Conservation (phyloP, 2,329 filamentous ascomycete species). For the Hymenoscyphus linearis region DNA sequence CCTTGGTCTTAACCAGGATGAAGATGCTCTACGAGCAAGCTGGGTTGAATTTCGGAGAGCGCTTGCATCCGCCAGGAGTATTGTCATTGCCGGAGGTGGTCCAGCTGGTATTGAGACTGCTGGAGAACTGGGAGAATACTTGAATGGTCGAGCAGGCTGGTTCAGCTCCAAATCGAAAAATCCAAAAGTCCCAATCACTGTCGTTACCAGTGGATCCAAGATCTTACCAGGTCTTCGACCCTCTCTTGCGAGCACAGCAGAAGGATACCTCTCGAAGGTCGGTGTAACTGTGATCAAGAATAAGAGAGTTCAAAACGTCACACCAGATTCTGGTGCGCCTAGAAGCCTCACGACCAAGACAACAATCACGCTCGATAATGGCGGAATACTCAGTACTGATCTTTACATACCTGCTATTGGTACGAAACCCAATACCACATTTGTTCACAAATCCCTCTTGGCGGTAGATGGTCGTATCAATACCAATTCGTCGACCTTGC, state of each 20-base stretch:
- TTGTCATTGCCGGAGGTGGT: slow-evolving; percentile 42
- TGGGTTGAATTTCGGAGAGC: slow-evolving; percentile 38
- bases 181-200: slow-evolving; percentile 40
- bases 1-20: slow-evolving; percentile 36
- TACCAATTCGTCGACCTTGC: slow-evolving; percentile 35
- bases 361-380: slow-evolving; percentile 37
- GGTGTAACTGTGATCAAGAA: slow-evolving; percentile 44
- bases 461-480: slow-evolving; percentile 35
- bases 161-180: slow-evolving; percentile 31
- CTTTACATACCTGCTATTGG: slow-evolving; percentile 45
- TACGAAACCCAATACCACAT: slow-evolving; percentile 37
- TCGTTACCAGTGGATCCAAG: slow-evolving; percentile 36
- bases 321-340: slow-evolving; percentile 30
- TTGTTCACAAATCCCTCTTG: slow-evolving; percentile 33
- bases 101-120: slow-evolving; percentile 42
- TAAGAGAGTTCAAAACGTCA: slow-evolving; percentile 33
- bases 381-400: slow-evolving; percentile 37
- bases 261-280: slow-evolving; percentile 38
- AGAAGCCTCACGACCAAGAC: slow-evolving; percentile 27
- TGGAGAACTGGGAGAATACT: slow-evolving; percentile 45
- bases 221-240: slow-evolving; percentile 39
- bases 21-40: slow-evolving; percentile 29
- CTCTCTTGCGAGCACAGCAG: slow-evolving; percentile 37
- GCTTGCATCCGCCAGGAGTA: slow-evolving; percentile 36
- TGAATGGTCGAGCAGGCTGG: slow-evolving; percentile 42